Base-by-base conservation (phyloP, 345 rosid species). In the Ceriops tagal region DNA sequence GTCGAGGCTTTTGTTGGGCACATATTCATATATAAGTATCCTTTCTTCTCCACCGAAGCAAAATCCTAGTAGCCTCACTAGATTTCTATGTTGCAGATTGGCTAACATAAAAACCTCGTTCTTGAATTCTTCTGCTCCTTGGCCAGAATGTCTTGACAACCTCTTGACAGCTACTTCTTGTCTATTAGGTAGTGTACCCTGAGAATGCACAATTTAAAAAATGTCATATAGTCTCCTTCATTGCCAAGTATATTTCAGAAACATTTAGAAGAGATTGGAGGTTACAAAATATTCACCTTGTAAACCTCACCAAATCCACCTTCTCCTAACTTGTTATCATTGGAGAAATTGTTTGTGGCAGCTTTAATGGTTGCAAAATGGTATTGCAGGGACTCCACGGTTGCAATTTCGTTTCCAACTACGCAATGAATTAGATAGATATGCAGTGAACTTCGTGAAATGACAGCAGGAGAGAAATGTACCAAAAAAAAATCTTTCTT, bases 231-330 rank as follows among this genome's bases (percentile, higher is more conserved):
- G 5, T 43, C 49, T 43, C 4, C 18, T 43, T 3, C 49, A 43
- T 13, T 43, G 49, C 18, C 49, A 11, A 43, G 49, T 43, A 11
- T 34, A 34, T 11, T 43, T 43, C 18, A 43, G 5, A 43, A 43
- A 13, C 13, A 9, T 43, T 43, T 13, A 43, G 18, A 43, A 43
- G 49, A 39, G 15, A 43, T 43, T 43, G 2, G 15, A 43, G 49
- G 49, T 13, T 43, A 43, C 49, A 43, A 43, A 43, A 43, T 11
- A 43, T 2, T 10, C 76, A 87, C 92, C 88, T 78, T 79, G 79
- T 80, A 88, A 75, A 90, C 93, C 53, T 70, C 87, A 56, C 93
- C 87, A 64, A 86, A 88, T 62, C 93, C 96, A 28, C 96, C 96
- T 58, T 69, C 81, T 53, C 97, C 97, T 58, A 88, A 79, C 71